Evolutionary conservation across 176 grass and related monocot genomes (phyloP), one percentile per base, ranked within the genome.

Genomic region (Rhynchospora pubera): DNA sequence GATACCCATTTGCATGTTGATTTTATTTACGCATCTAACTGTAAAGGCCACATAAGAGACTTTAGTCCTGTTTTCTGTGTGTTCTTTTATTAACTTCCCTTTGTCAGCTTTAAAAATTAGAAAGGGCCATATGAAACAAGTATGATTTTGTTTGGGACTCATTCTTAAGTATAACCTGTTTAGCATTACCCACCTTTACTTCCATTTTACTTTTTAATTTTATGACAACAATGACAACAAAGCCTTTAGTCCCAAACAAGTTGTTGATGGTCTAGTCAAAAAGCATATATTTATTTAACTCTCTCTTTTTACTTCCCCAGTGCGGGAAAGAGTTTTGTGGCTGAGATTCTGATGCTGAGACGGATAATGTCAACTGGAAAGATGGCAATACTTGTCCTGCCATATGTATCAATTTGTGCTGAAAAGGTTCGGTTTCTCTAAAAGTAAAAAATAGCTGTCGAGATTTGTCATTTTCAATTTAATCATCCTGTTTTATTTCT

Each of bases 261-360:
- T 51, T 51, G 24, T 24, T 51, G 14, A 18, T 13, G 10, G 24
- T 22, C 9, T 8, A 48, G 46, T 28, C 64, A 44, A 13, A 68
- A 69, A 69, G 15, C 34, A 69, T 42, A 18, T 68, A 69, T 42
- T 43, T 44, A 69, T 69, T 69, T 69, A 32, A 53, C 1, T 16
- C 47, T 50, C 47, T 69, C 42, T 77, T 46, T 18, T 82, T 73
- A 66, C 19, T 75, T 65, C 71, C 47, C 56, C 88, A 97, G 95
- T 68, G 87, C 95, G 90, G 95, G 95, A 84, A 98, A 98, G 87
- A 98, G 92, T 88, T 98, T 98, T 88, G 92, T 98, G 59, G 95
- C 95, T 74, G 90, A 98, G 83, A 90, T 98, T 86, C 82, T 98
- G 85, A 98, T 98, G 95, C 83, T 98, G 90, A 93, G 92, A 72